Evolutionary conservation across 2,329 filamentous ascomycete species (phyloP), one percentile per base, ranked within the genome.

Genomic region (Sporothrix globosa): DNA sequence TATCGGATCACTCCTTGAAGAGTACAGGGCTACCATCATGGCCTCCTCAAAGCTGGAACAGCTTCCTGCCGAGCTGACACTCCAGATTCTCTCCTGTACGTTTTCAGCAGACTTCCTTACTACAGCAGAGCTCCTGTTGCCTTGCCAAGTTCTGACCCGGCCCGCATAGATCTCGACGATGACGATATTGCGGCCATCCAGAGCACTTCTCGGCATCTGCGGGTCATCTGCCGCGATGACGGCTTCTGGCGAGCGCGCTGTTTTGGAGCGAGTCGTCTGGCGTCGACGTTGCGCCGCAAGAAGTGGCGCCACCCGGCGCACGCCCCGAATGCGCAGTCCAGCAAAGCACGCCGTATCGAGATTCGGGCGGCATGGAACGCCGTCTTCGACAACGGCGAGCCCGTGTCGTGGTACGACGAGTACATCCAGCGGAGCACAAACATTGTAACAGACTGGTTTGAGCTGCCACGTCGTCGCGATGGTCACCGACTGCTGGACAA

Each of bases 381-480:
- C 0, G 88, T 87, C 0, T 93, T 91, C 73, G 87, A 89, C 24
- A 52, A 52, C 0, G 82, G 80, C 4, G 93, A 97, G 80, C 83
- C 83, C 53, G 84, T 94, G 24, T 88, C 91, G 65, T 97, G 93
- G 91, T 97, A 97, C 78, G 87, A 91, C 69, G 94, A 97, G 79
- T 97, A 93, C 77, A 90, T 96, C 73, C 92, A 94, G 68, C 86
- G 94, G 46, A 86, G 94, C 79, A 93, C 88, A 0, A 89, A 90
- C 0, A 84, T 93, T n/a, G 85, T 85, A 17, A 83, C 93, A 68
- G 90, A 86, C 75, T 97, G 94, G 94, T 83, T 96, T 54, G 86
- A 93, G 76, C 84, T 87, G 69, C 89, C 90, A 10, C 80, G 80
- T 11, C 77, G 83, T 52, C 77, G 76, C 46, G 79, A 80, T 46